Evolutionary conservation across 768 basidiomycete genomes (phyloP), one percentile per base, ranked within the genome.

Genomic region (Hysterangium stoloniferum): DNA sequence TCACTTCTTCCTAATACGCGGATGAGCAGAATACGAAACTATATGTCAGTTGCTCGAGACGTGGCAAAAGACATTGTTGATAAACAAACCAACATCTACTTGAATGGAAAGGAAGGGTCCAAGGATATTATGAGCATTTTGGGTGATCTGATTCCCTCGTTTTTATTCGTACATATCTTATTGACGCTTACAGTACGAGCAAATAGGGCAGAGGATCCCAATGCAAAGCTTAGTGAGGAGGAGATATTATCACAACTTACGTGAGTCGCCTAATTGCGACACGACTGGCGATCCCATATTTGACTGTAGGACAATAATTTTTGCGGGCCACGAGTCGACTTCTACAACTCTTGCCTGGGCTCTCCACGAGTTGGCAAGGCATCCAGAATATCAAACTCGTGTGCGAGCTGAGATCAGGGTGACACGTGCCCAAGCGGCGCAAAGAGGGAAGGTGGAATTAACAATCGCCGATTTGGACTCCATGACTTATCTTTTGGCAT

Each of bases 121-220:
- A 62, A 59, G 48, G 67, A 67, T 47, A 62, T 68, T 17, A 61
- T 68, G 58, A 68, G 65, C 29, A 59, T 68, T 20, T 57, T 68
- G 0, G 58, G 64, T 62, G 36, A 15, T 2, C 5, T 5, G 6
- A n/a, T 20, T 56, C 38, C 11, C 7, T 54, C 22, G 9, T 2
- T 17, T 11, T 9, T 37, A 25, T 11, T 15, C 32, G 4, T 29
- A 48, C 19, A 40, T 43, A n/a, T 7, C 35, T 33, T 7, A 9
- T 19, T 6, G 25, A 12, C 11, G 17, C 28, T 43, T 29, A 33
- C 27, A 61, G 62, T 66, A 13, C 63, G 59, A 32, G 64, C 66
- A 0, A 68, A 68, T 49, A 38, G 36, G 1, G 53, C 59, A 12
- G 61, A 62, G 47, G 56, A 66, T 38, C 54, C 59, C 8, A 58